Percentiles rank a stretch among this genome's conserved stretches.
Conservation (phyloP, 1,284 basidiomycete species). For the Cutaneotrichosporon mucoides region DNA sequence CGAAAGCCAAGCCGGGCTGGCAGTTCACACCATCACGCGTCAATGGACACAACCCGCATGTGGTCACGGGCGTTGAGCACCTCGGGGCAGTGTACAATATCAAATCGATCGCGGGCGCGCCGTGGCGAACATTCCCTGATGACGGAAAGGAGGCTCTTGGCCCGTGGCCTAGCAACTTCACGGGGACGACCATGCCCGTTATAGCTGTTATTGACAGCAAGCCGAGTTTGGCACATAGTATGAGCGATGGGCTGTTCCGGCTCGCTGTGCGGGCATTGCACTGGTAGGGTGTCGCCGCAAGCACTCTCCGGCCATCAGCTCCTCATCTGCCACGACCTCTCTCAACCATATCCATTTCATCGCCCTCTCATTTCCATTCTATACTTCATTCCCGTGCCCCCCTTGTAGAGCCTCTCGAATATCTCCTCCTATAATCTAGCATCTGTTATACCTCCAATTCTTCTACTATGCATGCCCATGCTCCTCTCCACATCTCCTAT, state of each 20-base stretch:
- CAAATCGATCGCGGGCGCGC: not conserved
- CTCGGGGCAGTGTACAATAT: not conserved
- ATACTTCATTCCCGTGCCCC: too few species aligned
- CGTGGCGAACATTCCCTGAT: not conserved
- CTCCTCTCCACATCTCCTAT: too few species aligned
- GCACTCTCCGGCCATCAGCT: not conserved
- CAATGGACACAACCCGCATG: not conserved
- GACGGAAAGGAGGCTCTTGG: not conserved
- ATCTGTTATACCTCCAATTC: too few species aligned
- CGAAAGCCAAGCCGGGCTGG: too few species aligned
- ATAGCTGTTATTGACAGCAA: not conserved
- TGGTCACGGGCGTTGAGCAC: not conserved
- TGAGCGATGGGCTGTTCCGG: not conserved
- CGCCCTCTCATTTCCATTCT: too few species aligned
- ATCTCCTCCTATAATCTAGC: too few species aligned
- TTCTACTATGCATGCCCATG: too few species aligned
- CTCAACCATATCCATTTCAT: too few species aligned
- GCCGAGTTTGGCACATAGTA: not conserved
- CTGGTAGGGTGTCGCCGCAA: not conserved
- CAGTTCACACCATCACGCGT: not conserved
- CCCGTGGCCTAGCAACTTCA: not conserved
- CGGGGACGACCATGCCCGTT: not conserved
- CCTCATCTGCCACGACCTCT: not conserved
- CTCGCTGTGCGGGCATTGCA: not conserved
- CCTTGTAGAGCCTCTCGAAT: too few species aligned